phyloP scores from a whole-genome alignment of 257 asterid genomes.

The Solanum sitiens region DNA sequence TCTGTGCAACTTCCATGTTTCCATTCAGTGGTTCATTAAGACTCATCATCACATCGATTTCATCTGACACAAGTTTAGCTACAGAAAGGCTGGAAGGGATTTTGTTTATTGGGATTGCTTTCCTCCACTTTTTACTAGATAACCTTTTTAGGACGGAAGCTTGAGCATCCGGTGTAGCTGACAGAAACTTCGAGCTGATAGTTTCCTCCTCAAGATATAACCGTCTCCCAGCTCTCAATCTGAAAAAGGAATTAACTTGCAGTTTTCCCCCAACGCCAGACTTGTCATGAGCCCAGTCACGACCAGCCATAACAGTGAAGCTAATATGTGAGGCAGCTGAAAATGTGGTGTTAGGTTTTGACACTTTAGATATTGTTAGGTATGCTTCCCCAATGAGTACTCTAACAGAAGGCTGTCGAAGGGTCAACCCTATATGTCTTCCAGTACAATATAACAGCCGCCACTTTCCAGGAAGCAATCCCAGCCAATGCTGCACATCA shows the following conservation, averaged over 20 bases:
- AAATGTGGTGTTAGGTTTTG: slow-evolving; percentile 44
- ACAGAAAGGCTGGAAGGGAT: slow-evolving; percentile 80
- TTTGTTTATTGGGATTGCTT: slow-evolving; percentile 45
- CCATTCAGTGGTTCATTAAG: slow-evolving; percentile 42
- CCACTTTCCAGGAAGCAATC: slow-evolving; percentile 83
- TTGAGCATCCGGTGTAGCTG: slow-evolving; percentile 25
- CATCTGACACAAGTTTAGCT: slow-evolving; percentile 53
- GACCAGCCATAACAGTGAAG: slow-evolving; percentile 51
- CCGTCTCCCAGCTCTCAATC: slow-evolving; percentile 77
- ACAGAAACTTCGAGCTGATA: slow-evolving; percentile 6
- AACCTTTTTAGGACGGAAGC: slow-evolving; percentile 43
- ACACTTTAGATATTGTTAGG: slow-evolving; percentile 42
- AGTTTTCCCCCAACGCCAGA: slow-evolving; percentile 53
- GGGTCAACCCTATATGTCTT: slow-evolving; percentile 76
- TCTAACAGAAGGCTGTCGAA: slow-evolving; percentile 64
- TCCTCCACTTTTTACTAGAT: slow-evolving; percentile 69
- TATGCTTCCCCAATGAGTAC: slow-evolving; percentile 67
- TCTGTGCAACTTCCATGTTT: slow-evolving; percentile 29
- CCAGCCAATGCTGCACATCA: slow-evolving; percentile 64
- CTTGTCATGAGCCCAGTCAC: slow-evolving; percentile 75
- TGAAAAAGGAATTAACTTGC: slow-evolving; percentile 34
- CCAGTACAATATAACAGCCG: slow-evolving; percentile 89
- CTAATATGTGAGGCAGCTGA: slow-evolving; percentile 49
- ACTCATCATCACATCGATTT: slow-evolving; percentile 48
- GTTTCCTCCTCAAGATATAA: slow-evolving; percentile 54